Evolutionary conservation across 352 stramenopile species (phyloP), one percentile per base, ranked within the genome.

Genomic region (Globisporangium polare): DNA sequence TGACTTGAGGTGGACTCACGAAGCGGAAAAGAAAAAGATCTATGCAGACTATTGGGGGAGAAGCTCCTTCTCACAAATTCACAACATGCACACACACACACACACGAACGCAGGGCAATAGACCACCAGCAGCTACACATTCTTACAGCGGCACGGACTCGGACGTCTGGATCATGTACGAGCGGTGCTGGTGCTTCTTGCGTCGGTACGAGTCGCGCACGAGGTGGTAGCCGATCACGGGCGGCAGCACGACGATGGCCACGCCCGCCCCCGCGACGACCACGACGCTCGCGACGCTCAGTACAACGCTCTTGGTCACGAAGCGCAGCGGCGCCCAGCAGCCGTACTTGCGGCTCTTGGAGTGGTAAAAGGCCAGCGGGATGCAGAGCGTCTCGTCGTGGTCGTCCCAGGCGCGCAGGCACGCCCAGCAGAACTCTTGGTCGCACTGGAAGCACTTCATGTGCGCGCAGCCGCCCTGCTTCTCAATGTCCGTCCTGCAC

Each of bases 371-470:
- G 15, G 76, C 68, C 31, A 90, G 67, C 50, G 80, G 79, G 29
- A 88, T 59, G 65, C 85, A 94, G 53, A 94, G 51, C 42, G 72
- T 88, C 67, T 92, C 83, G 62, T 89, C 70, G 66, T 94, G 85
- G n/a, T 65, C 69, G 9, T 74, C 66, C 85, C 85, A 94, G 20
- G 70, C 58, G 0, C 83, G 80, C n/a, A 86, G 67, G 55, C 86
- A 94, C 0, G 73, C 74, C 86, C 86, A 94, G 65, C 86, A 94
- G 42, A 94, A 94, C 71, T 92, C 83, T 45, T 88, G 69, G 63
- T 92, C 85, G 61, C 85, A 94, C 62, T 92, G 83, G 46, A 90
- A 82, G 70, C 85, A 94, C 62, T 86, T 86, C 85, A 94, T 94
- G 73, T 94, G 85, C 37, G 72, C 78, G 71, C 85, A 94, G 12